Conservation (phyloP, 345 rosid genomes). For the Melastoma malabathricum region DNA sequence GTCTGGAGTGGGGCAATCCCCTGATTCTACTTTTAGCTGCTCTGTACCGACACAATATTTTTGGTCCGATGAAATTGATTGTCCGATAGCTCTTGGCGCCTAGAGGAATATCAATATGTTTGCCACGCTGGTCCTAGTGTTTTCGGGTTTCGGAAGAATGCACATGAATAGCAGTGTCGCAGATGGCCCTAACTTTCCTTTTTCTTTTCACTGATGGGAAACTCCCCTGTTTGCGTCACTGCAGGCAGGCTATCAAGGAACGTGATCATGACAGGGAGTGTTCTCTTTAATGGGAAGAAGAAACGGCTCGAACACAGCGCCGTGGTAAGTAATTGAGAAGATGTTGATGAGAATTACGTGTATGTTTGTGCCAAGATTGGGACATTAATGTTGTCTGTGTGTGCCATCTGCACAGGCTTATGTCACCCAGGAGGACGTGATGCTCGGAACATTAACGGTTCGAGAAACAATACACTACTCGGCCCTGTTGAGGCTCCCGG, state of each 20-base stretch:
- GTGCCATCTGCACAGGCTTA: slow-evolving; percentile 37
- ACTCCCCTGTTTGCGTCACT: neutral
- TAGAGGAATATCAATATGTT: no score
- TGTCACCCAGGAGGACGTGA: slow-evolving; percentile 63
- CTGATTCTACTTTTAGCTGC: no score
- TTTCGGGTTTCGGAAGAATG: no score
- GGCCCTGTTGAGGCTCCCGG: slow-evolving; percentile 54
- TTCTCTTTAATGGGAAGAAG: slow-evolving; percentile 82
- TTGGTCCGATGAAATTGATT: no score
- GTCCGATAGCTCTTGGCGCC: no score
- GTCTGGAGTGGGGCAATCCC: no score
- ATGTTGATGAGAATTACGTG: neutral
- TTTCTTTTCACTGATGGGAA: no score
- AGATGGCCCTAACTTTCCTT: no score
- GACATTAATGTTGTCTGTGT: neutral
- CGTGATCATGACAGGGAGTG: slow-evolving; percentile 87
- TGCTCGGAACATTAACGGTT: slow-evolving; percentile 56
- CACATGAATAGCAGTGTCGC: no score
- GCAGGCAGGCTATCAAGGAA: slow-evolving; percentile 91
- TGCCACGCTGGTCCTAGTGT: no score
- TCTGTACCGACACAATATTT: no score
- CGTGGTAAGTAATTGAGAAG: slow-evolving; percentile 37
- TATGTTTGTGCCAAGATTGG: neutral
- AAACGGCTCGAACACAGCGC: slow-evolving; percentile 40
- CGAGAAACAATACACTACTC: slow-evolving; percentile 59